These are phyloP conservation scores for Acacia melanoxylon DNA, from an alignment of 306 rosid genomes.

Conservation along the genomic window DNA sequence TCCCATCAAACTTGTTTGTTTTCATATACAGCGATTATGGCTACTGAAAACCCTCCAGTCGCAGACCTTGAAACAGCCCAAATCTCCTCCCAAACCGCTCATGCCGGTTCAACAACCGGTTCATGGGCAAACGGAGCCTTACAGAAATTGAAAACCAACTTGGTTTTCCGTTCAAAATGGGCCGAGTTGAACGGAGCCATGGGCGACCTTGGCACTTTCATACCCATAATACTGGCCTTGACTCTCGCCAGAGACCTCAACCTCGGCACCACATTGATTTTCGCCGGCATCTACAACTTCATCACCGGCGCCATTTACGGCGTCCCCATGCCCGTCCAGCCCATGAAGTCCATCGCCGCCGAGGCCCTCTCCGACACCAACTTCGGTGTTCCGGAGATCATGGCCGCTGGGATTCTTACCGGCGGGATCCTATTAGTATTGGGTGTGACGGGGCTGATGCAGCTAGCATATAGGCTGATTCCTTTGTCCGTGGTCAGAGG, in stretches of 20 bases:
- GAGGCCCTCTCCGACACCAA: slow-evolving; percentile 52
- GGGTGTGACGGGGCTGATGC: slow-evolving; percentile 68
- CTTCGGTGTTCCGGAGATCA: slow-evolving; percentile 63
- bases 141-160: slow-evolving; percentile 45
- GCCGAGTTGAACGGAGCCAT: slow-evolving; percentile 76
- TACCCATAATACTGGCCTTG: slow-evolving; percentile 69
- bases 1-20: not conserved
- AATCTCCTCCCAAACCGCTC: not conserved
- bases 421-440: slow-evolving; percentile 51
- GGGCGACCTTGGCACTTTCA: slow-evolving; percentile 84
- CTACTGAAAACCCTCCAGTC: not conserved
- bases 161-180: slow-evolving; percentile 58
- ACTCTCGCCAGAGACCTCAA: slow-evolving; percentile 59
- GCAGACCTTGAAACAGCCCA: slow-evolving; percentile 21
- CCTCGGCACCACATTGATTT: slow-evolving; percentile 77
- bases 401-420: slow-evolving; percentile 75
- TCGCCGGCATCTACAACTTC: slow-evolving; percentile 67
- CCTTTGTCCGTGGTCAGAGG: slow-evolving; percentile 73
- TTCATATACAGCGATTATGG: not conserved
- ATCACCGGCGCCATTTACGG: slow-evolving; percentile 76
- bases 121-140: slow-evolving; percentile 17
- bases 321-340: slow-evolving; percentile 89
- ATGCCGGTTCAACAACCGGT: not conserved
- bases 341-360: slow-evolving; percentile 83
- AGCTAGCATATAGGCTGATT: slow-evolving; percentile 51